Evolutionary conservation across 2,329 filamentous ascomycete genomes (phyloP).

Genomic region (Arthrobotrys pseudoclavata): DNA sequence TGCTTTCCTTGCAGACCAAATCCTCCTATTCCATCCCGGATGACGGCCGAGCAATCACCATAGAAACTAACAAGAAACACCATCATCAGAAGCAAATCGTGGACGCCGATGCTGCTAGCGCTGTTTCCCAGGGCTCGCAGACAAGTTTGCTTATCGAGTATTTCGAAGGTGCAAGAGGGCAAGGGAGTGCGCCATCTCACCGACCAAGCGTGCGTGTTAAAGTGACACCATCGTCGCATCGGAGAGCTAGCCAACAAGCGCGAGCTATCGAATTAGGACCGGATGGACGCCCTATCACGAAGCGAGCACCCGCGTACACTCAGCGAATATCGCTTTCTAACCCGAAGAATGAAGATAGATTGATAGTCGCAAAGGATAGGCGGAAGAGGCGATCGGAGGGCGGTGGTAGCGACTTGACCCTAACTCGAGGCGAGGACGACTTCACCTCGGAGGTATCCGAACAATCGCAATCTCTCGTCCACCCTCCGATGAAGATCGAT

Average conservation of each 20-base stretch:
- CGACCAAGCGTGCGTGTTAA: constrained; percentile 85
- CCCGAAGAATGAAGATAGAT: constrained; percentile 61
- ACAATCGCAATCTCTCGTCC: constrained; percentile 55
- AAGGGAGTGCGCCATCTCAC: constrained; percentile 72
- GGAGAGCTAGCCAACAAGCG: constrained; percentile 64
- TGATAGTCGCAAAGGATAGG: constrained; percentile 66
- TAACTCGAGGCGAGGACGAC: constrained; percentile 68
- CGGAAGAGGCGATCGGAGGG: constrained; percentile 71
- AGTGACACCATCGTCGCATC: constrained; percentile 80
- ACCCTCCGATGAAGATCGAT: constrained; percentile 56
- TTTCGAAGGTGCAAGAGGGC: constrained; percentile 83
- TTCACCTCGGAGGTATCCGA: constrained; percentile 69
- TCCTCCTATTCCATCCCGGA: constrained; percentile 85
- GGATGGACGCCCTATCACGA: constrained; percentile 51
- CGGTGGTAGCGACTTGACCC: constrained; percentile 34
- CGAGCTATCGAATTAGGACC: constrained; percentile 61
- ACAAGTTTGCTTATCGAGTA: constrained; percentile 95
- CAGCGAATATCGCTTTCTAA: constrained; percentile 63
- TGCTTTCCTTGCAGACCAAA: constrained; percentile 75
- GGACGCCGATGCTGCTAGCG: constrained; percentile 69
- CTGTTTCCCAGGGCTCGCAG: constrained; percentile 76
- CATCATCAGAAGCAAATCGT: constrained; percentile 72
- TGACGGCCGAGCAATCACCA: constrained; percentile 91
- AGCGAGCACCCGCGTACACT: constrained; percentile 62
- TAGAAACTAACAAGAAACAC: constrained; percentile 80